These are phyloP conservation scores for Cytospora mali DNA, from an alignment of 2,329 filamentous ascomycete species.

Conservation along the genomic window DNA sequence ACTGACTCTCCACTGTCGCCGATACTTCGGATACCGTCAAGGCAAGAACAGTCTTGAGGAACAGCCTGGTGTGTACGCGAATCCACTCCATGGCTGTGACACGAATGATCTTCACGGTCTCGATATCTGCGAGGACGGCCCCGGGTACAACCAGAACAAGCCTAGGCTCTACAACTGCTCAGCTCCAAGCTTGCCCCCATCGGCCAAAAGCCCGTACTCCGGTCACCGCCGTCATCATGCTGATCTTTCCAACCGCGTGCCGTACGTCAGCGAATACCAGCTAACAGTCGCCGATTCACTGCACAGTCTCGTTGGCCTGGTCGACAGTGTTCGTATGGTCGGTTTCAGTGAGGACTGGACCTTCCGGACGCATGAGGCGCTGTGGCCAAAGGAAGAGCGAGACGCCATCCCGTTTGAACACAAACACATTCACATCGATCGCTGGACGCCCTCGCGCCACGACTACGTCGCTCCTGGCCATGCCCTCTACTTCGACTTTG, in stretches of 20 bases:
- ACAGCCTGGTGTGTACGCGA: neutral
- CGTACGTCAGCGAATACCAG: conserved; percentile 39
- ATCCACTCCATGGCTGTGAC: neutral
- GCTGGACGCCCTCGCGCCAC: conserved; percentile 25
- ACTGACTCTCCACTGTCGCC: conserved; percentile 40
- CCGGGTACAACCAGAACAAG: neutral
- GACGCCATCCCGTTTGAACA: conserved; percentile 1
- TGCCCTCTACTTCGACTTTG: conserved; percentile 25
- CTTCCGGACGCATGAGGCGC: conserved; percentile 11
- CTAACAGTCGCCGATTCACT: conserved; percentile 39
- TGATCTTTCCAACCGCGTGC: conserved; percentile 13
- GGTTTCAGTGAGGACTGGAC: conserved; percentile 42
- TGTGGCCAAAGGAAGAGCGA: conserved; percentile 24
- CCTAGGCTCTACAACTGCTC: conserved; percentile 9
- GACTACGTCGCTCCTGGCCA: conserved; percentile 20
- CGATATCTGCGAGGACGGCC: neutral
- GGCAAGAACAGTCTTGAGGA: conserved; percentile 4
- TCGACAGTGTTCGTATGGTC: conserved; percentile 40
- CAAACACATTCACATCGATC: conserved; percentile 17
- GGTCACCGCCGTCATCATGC: conserved; percentile 24
- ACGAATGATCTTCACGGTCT: neutral
- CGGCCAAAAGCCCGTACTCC: conserved; percentile 22
- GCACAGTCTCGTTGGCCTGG: conserved; percentile 34
- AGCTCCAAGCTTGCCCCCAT: conserved; percentile 24
- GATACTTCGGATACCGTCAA: conserved; percentile 37